Conservation (phyloP, 345 rosid genomes). For the Citrus inodora region DNA sequence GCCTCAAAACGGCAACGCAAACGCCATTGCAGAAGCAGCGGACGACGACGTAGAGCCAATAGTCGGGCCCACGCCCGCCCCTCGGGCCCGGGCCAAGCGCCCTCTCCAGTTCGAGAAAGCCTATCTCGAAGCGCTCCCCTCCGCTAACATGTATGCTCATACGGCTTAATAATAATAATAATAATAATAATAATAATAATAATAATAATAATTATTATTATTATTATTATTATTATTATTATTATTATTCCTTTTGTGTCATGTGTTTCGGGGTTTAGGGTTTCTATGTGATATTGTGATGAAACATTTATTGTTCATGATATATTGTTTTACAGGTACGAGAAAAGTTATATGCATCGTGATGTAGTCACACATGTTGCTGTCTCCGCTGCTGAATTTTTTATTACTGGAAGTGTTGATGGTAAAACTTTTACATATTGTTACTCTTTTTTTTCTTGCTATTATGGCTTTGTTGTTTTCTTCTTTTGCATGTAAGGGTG, state of each 20-base stretch:
- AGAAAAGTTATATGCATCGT: slow-evolving; percentile 97
- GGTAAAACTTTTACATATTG: slow-evolving; percentile 42
- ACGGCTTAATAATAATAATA: background rate
- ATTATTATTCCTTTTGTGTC: background rate
- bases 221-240: too few species aligned
- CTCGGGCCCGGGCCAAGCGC: slow-evolving; percentile 68
- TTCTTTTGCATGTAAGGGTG: background rate
- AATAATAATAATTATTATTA: too few species aligned
- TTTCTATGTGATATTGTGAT: slow-evolving; percentile 1
- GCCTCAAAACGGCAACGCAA: slow-evolving; percentile 33
- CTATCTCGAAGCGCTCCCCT: slow-evolving; percentile 82
- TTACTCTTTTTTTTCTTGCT: background rate
- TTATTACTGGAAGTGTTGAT: slow-evolving; percentile 86
- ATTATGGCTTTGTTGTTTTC: background rate
- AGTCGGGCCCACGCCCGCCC: slow-evolving; percentile 83
- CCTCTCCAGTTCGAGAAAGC: slow-evolving; percentile 94
- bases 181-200: too few species aligned
- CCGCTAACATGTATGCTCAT: slow-evolving; percentile 66
- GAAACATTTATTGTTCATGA: background rate
- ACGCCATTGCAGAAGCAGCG: slow-evolving; percentile 18
- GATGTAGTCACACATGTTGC: slow-evolving; percentile 94
- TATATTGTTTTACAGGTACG: slow-evolving; percentile 54
- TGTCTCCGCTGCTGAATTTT: slow-evolving; percentile 87
- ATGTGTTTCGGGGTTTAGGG: background rate
- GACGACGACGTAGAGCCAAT: slow-evolving; percentile 44